These are phyloP conservation scores for Pestalotiopsis fici DNA, from an alignment of 2,329 filamentous ascomycete species.

Conservation along the genomic window DNA sequence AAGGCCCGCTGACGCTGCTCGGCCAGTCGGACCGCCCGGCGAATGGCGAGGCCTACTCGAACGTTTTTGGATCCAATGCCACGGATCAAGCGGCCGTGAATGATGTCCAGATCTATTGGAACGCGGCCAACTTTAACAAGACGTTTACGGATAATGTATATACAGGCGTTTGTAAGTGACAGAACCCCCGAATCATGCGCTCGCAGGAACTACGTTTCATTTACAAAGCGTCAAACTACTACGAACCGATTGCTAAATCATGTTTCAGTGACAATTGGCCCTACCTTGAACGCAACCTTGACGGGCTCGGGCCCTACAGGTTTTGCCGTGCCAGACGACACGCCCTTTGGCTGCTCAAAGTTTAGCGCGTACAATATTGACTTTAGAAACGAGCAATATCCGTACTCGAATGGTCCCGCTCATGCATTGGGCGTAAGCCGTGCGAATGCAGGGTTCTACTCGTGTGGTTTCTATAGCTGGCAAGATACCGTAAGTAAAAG, in stretches of 20 bases:
- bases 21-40: slow-evolving; percentile 51
- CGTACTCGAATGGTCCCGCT: slow-evolving; percentile 52
- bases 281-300: slow-evolving; percentile 62
- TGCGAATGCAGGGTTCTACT: slow-evolving; percentile 69
- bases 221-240: slow-evolving; percentile 56
- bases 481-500: slow-evolving; percentile 58
- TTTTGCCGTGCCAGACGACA: slow-evolving; percentile 58
- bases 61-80: background rate
- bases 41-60: slow-evolving; percentile 31
- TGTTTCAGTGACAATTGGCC: slow-evolving; percentile 55
- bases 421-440: slow-evolving; percentile 64
- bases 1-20: slow-evolving; percentile 60
- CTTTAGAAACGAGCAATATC: slow-evolving; percentile 60
- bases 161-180: background rate
- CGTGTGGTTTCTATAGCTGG: slow-evolving; percentile 66
- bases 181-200: too few species aligned
- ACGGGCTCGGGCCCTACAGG: slow-evolving; percentile 65
- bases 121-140: slow-evolving; percentile 6
- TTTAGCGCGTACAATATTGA: slow-evolving; percentile 70
- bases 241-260: background rate
- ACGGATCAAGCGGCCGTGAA: slow-evolving; percentile 46
- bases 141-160: slow-evolving; percentile 6
- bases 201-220: too few species aligned
- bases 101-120: slow-evolving; percentile 19
- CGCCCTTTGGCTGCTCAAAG: slow-evolving; percentile 63